Conservation (phyloP, 306 rosid genomes). For the Prunus padus region DNA sequence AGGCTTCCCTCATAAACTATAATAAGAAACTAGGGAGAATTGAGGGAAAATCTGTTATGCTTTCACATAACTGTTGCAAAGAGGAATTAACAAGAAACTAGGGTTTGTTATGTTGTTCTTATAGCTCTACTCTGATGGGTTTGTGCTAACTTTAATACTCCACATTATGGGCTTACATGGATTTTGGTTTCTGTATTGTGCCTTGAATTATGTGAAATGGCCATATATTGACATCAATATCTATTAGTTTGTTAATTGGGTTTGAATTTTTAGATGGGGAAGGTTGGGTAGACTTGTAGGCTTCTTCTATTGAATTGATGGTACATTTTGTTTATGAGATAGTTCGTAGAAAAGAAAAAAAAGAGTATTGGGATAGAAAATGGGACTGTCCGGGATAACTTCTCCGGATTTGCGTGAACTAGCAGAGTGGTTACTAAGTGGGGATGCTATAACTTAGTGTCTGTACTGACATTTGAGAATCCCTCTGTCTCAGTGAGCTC, state of each 20-base stretch:
- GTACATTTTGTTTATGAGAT: background rate
- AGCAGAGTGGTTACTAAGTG: too few relatives aligned
- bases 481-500: background rate
- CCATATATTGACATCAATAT: background rate
- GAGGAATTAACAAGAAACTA: background rate
- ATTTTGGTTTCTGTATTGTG: background rate
- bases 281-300: background rate
- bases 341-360: background rate
- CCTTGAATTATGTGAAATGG: background rate
- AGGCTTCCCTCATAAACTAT: background rate
- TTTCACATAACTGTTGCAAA: background rate
- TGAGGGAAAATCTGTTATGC: background rate
- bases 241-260: background rate
- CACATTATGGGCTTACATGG: too few relatives aligned
- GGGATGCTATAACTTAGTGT: too few relatives aligned
- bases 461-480: too few relatives aligned
- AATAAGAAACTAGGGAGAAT: background rate
- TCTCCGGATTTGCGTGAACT: too few relatives aligned
- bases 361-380: too few relatives aligned
- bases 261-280: background rate
- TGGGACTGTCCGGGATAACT: too few relatives aligned
- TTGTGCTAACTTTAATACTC: too few relatives aligned
- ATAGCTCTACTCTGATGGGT: too few relatives aligned
- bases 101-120: background rate
- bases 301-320: background rate